phyloP scores from a whole-genome alignment of 495 filamentous ascomycete genomes.

The Hypoxylon rickii region DNA sequence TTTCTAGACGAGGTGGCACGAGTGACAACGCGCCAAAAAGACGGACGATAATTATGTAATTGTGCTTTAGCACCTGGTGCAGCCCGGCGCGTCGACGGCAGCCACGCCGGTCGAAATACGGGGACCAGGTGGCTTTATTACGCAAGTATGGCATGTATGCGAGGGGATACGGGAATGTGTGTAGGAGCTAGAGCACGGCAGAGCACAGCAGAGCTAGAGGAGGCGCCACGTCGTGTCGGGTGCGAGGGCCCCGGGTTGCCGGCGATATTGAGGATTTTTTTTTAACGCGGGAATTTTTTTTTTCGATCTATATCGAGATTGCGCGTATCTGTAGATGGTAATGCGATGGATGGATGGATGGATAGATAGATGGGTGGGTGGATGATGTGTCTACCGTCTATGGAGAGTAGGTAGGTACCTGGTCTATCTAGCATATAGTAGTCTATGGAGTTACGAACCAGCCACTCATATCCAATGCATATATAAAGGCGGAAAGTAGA shows the following conservation, averaged over 20 bases:
- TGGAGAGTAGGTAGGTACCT: too few relatives aligned
- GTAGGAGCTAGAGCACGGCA: too few relatives aligned
- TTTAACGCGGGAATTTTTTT: neutral
- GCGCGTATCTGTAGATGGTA: neutral
- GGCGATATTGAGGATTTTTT: too few relatives aligned
- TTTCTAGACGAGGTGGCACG: too few relatives aligned
- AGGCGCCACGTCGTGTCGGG: neutral
- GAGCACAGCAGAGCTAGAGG: neutral
- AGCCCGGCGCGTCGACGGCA: too few relatives aligned
- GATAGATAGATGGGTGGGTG: neutral
- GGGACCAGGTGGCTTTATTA: neutral
- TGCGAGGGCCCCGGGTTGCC: neutral
- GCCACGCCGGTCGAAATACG: neutral
- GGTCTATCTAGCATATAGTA: too few relatives aligned
- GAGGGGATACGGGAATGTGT: neutral
- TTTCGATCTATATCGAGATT: neutral
- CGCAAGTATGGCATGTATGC: neutral
- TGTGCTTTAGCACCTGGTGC: neutral
- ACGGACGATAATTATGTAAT: neutral
- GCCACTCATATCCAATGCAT: too few relatives aligned
- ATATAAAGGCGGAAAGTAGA: too few relatives aligned
- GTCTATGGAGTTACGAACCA: too few relatives aligned
- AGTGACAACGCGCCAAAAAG: neutral
- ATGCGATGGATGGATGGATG: neutral
- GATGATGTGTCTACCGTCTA: too few relatives aligned